Conservation (phyloP, 371 early-diverging fungal genomes). For the Blastocladiella emersonii region DNA sequence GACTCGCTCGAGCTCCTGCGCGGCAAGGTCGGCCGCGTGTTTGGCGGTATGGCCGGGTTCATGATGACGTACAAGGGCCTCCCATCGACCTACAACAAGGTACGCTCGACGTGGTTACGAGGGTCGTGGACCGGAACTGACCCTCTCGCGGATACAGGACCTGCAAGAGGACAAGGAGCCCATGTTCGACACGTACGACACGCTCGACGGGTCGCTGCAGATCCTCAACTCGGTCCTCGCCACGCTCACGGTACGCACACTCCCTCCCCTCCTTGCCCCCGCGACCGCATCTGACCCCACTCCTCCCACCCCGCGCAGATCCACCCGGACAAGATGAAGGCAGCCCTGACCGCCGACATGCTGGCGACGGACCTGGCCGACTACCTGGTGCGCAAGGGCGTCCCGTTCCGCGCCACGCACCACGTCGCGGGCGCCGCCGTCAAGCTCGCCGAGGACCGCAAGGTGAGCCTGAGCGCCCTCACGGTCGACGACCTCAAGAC, state of each 20-base stretch:
- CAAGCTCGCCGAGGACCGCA: conserved; percentile 73
- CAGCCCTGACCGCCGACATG: conserved; percentile 75
- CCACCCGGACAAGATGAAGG: conserved; percentile 55
- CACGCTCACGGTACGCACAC: conserved; percentile 64
- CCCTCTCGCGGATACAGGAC: no score
- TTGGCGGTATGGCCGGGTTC: conserved; percentile 88
- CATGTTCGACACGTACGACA: conserved; percentile 87
- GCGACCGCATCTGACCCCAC: background rate
- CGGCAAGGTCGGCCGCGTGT: conserved; percentile 90
- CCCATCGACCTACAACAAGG: conserved; percentile 96
- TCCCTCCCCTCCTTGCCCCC: background rate
- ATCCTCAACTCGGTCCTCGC: conserved; percentile 79
- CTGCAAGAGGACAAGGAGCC: conserved; percentile 97
- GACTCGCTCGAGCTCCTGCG: conserved; percentile 89
- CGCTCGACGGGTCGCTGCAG: conserved; percentile 70
- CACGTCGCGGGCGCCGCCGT: conserved; percentile 94
- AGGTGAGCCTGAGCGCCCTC: conserved; percentile 48
- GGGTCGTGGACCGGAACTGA: no score
- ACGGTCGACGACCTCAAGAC: conserved; percentile 59
- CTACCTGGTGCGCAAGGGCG: conserved; percentile 64
- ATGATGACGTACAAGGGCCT: conserved; percentile 94
- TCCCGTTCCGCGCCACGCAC: conserved; percentile 97
- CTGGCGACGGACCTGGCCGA: conserved; percentile 95
- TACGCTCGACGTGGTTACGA: no score
- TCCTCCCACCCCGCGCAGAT: conserved; percentile 24